Evolutionary conservation across 257 asterid species (phyloP), one percentile per base, ranked within the genome.

Genomic region (Anisodus acutangulus): DNA sequence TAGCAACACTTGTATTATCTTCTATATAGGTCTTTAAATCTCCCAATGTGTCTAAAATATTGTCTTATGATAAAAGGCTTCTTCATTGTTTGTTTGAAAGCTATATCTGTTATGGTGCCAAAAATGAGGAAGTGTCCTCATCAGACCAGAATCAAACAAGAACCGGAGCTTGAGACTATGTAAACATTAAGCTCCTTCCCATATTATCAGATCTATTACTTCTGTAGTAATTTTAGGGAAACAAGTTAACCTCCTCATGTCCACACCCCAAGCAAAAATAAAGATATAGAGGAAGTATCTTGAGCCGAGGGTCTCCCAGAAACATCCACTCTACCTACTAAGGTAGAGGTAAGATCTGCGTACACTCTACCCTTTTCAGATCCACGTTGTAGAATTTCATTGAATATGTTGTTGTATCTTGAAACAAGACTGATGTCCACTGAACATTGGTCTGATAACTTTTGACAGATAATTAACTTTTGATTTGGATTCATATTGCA

Each of bases 381-480:
- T 22, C 26, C 26, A 22, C 26, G 26, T 22, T 22, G 26, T 22
- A 22, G 26, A 22, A 22, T 22, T 22, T 22, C 26, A 22, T 22
- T 22, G 26, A 22, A 22, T 22, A 22, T 22, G 26, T 22, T 22
- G 26, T 22, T 22, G 45, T 6, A 76, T 22, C 19, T 76, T 76
- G 63, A 49, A 49, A 53, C 47, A 76, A 76, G 35, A 60, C 37
- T 19, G 37, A n/a, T 58, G 67, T n/a, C 35, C 67, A 60, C 12
- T 4, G 11, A 7, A 60, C n/a, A n/a, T 8, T 2, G 35, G 35
- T n/a, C 12, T 19, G 13, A 47, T 49, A n/a, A 9, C 58, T 47
- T 15, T 70, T n/a, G 81, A 74, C 19, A 74, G 81, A 19, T 11
- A 60, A 60, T 60, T 60, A 60, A 60, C 13, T 60, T 60, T 60